A percentile compares a stretch with the other conserved stretches of the same genome.
These are phyloP conservation scores for Naumovozyma baii DNA, from an alignment of 805 yeast genomes.

Conservation along the genomic window DNA sequence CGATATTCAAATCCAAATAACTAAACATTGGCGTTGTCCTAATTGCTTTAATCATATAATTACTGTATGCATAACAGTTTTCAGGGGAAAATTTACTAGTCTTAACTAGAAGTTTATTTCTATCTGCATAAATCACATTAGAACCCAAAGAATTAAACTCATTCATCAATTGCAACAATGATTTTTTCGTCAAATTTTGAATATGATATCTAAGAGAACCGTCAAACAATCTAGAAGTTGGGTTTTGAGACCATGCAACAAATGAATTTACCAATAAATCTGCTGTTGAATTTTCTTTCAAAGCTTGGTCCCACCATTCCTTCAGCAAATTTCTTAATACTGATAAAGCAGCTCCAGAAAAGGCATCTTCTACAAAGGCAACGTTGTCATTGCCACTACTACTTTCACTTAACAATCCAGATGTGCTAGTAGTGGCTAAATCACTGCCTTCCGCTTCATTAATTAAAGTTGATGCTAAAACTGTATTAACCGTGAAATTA, in stretches of 20 bases:
- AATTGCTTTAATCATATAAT: slow-evolving; percentile 67
- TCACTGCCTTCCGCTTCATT: slow-evolving; percentile 86
- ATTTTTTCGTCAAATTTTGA: slow-evolving; percentile 75
- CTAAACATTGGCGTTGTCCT: slow-evolving; percentile 75
- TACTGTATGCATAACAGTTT: slow-evolving; percentile 84
- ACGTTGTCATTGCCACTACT: slow-evolving; percentile 13
- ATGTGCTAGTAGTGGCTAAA: slow-evolving; percentile 41
- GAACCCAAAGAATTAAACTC: slow-evolving; percentile 79
- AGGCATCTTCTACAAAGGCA: slow-evolving; percentile 68
- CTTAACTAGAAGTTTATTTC: slow-evolving; percentile 60
- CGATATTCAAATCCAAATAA: slow-evolving; percentile 64
- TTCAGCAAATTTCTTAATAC: slow-evolving; percentile 68
- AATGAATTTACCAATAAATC: slow-evolving; percentile 75
- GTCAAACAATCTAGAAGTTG: slow-evolving; percentile 66
- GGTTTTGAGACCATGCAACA: slow-evolving; percentile 77
- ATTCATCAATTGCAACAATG: slow-evolving; percentile 64
- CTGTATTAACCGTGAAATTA: slow-evolving; percentile 76
- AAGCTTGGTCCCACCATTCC: slow-evolving; percentile 90
- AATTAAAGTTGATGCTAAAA: slow-evolving; percentile 71
- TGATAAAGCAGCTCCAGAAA: slow-evolving; percentile 62
- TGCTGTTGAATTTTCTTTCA: slow-evolving; percentile 56
- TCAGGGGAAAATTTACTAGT: slow-evolving; percentile 74
- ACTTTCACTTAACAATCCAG: slow-evolving; percentile 17
- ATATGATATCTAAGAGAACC: slow-evolving; percentile 76
- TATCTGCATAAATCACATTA: slow-evolving; percentile 64